A percentile compares a stretch with the other conserved stretches of the same genome.
phyloP scores from a whole-genome alignment of 495 filamentous ascomycete genomes.

The Neurospora sp. region DNA sequence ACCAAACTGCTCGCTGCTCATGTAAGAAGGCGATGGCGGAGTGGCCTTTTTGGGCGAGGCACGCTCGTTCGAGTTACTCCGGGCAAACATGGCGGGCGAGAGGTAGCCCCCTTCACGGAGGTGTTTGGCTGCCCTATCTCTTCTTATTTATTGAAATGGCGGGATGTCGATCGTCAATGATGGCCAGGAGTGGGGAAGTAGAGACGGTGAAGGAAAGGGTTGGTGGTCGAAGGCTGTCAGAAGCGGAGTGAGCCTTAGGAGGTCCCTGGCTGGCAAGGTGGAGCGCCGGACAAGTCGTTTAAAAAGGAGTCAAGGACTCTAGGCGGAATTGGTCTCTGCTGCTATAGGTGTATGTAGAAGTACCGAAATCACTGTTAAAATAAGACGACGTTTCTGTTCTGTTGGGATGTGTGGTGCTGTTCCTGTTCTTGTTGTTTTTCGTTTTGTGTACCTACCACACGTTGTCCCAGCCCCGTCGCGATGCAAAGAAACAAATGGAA shows the following conservation, averaged over 20 bases:
- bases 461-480: neutral
- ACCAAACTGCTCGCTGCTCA: slow-evolving; percentile 85
- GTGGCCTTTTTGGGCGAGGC: slow-evolving; percentile 47
- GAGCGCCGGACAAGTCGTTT: neutral
- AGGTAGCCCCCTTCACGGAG: neutral
- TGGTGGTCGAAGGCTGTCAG: neutral
- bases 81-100: slow-evolving; percentile 21
- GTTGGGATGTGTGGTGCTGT: neutral
- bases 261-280: neutral
- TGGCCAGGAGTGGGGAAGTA: neutral
- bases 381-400: neutral
- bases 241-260: neutral
- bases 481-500: neutral
- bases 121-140: neutral
- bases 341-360: neutral
- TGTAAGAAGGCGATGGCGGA: slow-evolving; percentile 67
- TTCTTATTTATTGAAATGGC: neutral
- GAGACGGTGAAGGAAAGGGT: neutral
- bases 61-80: slow-evolving; percentile 24
- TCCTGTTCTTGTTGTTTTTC: neutral
- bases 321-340: neutral
- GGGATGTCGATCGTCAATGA: neutral
- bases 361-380: neutral
- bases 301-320: neutral
- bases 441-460: neutral